Conservation (phyloP, 164 flowering plant species). For the Nymphaea thermarum region DNA sequence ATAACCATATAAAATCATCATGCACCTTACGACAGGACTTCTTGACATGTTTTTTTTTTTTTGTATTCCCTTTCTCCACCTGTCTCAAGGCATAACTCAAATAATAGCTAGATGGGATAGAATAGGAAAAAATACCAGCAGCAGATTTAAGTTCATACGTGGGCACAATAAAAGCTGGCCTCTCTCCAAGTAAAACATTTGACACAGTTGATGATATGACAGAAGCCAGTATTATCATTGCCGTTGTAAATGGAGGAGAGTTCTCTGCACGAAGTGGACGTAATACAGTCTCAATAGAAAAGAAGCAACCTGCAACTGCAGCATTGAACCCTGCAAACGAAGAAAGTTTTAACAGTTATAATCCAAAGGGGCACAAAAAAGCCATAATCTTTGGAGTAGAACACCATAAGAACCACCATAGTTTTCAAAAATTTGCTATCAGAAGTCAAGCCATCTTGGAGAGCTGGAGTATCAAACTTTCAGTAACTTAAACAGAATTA, state of each 20-base stretch:
- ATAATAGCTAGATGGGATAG: constrained; percentile 6
- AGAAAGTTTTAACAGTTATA: constrained; percentile 1
- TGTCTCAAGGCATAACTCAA: not conserved
- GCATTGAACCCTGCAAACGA: constrained; percentile 83
- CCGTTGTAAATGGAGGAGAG: constrained; percentile 98
- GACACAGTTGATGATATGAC: constrained; percentile 97
- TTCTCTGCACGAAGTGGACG: constrained; percentile 98
- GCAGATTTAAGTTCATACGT: constrained; percentile 96
- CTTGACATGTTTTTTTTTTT: too few relatives aligned
- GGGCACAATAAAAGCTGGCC: constrained; percentile 96
- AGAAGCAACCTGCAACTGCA: constrained; percentile 97
- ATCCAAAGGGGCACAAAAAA: not conserved
- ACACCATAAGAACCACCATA: not conserved
- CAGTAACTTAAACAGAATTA: too few relatives aligned
- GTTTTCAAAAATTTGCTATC: too few relatives aligned
- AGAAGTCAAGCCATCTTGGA: too few relatives aligned
- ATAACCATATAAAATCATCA: not conserved
- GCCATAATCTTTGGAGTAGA: not conserved
- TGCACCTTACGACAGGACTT: too few relatives aligned
- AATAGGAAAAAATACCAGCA: constrained; percentile 67
- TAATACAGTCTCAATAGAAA: constrained; percentile 93
- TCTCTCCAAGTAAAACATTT: constrained; percentile 79
- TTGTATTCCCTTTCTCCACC: not conserved
- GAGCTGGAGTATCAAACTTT: too few relatives aligned
- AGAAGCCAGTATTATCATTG: constrained; percentile 96